These are phyloP conservation scores for Arabidopsis arenosa DNA, from an alignment of 345 rosid genomes.

Conservation along the genomic window DNA sequence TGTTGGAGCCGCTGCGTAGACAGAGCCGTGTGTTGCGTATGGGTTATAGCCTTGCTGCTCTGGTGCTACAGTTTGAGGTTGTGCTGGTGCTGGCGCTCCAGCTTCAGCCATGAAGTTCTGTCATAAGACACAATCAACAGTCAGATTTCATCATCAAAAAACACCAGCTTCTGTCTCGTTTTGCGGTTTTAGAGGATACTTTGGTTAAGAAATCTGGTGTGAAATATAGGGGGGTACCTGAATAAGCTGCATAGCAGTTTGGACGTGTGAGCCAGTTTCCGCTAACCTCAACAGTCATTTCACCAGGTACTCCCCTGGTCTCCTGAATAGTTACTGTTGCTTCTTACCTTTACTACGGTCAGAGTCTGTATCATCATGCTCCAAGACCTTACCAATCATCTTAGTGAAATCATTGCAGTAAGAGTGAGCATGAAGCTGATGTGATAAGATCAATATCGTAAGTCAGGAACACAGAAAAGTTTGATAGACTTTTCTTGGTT, in stretches of 20 bases:
- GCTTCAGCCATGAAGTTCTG: constrained; percentile 99
- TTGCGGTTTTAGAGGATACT: not conserved
- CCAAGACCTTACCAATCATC: constrained; percentile 72
- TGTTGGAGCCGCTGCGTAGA: constrained; percentile 80
- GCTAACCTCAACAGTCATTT: constrained; percentile 99
- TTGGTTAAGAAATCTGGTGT: too few species aligned
- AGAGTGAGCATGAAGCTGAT: constrained; percentile 82
- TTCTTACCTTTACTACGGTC: constrained; percentile 90
- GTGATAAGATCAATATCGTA: constrained; percentile 95
- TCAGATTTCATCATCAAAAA: not conserved
- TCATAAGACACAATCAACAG: constrained; percentile 34
- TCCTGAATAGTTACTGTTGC: constrained; percentile 97
- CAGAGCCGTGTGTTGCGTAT: constrained; percentile 77
- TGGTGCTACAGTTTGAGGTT: constrained; percentile 53
- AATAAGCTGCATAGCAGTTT: constrained; percentile 96
- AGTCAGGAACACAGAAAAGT: constrained; percentile 89
- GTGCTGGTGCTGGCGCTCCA: constrained; percentile 66
- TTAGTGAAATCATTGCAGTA: constrained; percentile 69
- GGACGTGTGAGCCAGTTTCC: constrained; percentile 96
- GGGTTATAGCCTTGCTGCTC: constrained; percentile 90
- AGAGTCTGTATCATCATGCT: constrained; percentile 92
- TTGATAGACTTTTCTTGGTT: constrained; percentile 69
- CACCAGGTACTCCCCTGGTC: constrained; percentile 94
- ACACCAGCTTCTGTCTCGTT: not conserved
- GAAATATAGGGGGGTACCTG: constrained; percentile 56